Evolutionary conservation across 1,284 basidiomycete species (phyloP), one percentile per base, ranked within the genome.

Genomic region (Cryptococcus deneoformans): DNA sequence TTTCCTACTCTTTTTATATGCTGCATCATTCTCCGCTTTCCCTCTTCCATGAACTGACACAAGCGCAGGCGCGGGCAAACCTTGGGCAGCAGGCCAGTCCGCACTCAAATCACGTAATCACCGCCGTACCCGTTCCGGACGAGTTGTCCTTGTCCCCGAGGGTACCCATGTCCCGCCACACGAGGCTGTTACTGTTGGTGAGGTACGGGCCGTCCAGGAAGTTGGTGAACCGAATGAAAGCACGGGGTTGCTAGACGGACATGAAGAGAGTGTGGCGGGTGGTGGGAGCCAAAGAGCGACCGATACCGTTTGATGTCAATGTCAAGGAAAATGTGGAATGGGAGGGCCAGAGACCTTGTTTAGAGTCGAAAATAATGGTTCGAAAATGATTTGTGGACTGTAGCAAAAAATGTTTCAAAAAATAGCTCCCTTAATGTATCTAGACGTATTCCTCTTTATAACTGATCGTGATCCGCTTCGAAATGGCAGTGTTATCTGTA

Each of bases 71-170:
- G 70, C 72, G 36, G 77, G 77, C 16, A 67, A 73, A 60, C 68
- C 68, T 24, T 78, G 77, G 77, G 77, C 77, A 3, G 77, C 73
- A 1, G 77, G 77, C 7, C 71, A 70, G 48, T 74, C 72, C 2
- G 75, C 72, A 1, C 57, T 66, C 8, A 63, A 68, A 53, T 69
- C 71, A 1, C 63, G 69, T 9, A 60, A 71, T 53, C 75, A 78
- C 57, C 66, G 71, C 35, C 67, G 77, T 35, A 77, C 77, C 1
- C 66, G 70, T 20, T 76, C 72, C 1, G 77, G 77, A 7, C 59
- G 68, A 20, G 73, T 77, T 43, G 69, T 77, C 3, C 53, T 68
- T 6, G 73, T 77, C 5, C 75, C 75, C 0, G 67, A 70, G 48
- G 73, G 74, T 20, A 66, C 67, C 12, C 54, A 60, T 5, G 72